These are phyloP conservation scores for Candida arabinofermentans DNA, from an alignment of 805 yeast species.

Conservation along the genomic window DNA sequence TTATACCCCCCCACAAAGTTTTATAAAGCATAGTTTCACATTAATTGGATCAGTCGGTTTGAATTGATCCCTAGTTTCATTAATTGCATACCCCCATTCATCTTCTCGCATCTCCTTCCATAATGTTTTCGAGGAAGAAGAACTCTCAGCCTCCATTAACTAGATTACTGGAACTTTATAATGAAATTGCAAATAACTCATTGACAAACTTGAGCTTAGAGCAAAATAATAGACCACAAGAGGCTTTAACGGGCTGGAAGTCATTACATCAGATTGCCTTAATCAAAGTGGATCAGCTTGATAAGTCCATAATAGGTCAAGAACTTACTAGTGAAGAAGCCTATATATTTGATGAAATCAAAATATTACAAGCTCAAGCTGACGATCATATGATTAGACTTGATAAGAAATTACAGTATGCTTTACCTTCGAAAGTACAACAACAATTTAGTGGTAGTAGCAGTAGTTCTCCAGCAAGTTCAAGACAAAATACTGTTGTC, in stretches of 20 bases:
- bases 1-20: too few relatives aligned
- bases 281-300: slow-evolving; percentile 49
- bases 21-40: too few relatives aligned
- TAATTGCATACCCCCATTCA: too few relatives aligned
- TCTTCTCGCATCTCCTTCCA: too few relatives aligned
- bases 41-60: too few relatives aligned
- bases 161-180: slow-evolving; percentile 55
- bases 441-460: slow-evolving; percentile 1
- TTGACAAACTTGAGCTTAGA: slow-evolving; percentile 56
- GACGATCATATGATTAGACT: slow-evolving; percentile 38
- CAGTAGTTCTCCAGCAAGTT: slow-evolving; percentile 14
- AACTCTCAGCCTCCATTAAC: slow-evolving; percentile 61
- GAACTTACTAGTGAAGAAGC: slow-evolving; percentile 42
- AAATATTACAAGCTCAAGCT: slow-evolving; percentile 32
- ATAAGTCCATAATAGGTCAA: slow-evolving; percentile 35
- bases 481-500: slow-evolving; percentile 6
- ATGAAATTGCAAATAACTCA: slow-evolving; percentile 57
- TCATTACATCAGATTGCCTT: slow-evolving; percentile 59
- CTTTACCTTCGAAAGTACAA: slow-evolving; percentile 3
- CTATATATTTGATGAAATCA: slow-evolving; percentile 37
- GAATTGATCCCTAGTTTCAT: too few relatives aligned
- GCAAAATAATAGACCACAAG: slow-evolving; percentile 46
- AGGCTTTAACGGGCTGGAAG: slow-evolving; percentile 71
- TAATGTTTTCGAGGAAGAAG: slow-evolving; percentile 49
- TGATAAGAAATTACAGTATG: slow-evolving; percentile 16